Percentiles rank a stretch among this genome's conserved stretches.
These are phyloP conservation scores for Claviceps sp. DNA, from an alignment of 2,329 filamentous ascomycete genomes.

Conservation along the genomic window DNA sequence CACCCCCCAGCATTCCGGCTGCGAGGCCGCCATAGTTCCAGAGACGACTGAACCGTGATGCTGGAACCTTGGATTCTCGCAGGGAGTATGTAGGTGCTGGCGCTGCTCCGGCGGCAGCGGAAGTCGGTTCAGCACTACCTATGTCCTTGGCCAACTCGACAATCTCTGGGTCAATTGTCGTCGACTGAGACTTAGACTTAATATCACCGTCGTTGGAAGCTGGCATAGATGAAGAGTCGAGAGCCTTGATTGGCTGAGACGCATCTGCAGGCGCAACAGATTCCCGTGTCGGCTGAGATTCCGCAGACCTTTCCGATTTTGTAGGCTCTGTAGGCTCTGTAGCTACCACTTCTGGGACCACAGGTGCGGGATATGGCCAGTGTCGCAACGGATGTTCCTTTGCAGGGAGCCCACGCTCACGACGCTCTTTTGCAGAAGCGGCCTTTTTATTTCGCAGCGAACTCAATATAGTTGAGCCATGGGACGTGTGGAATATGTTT, in stretches of 20 bases:
- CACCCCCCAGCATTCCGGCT: constrained; percentile 89
- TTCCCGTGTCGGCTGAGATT: background rate
- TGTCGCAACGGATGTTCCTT: constrained; percentile 25
- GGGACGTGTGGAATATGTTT: constrained; percentile 34
- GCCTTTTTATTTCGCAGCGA: constrained; percentile 18
- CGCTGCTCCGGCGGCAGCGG: constrained; percentile 2
- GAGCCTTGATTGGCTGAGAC: background rate
- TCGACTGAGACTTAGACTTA: background rate
- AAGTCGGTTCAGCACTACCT: constrained; percentile 5
- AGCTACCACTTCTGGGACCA: constrained; percentile 3
- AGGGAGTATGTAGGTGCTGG: constrained; percentile 45
- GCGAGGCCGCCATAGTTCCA: constrained; percentile 94
- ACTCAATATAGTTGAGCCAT: constrained; percentile 31
- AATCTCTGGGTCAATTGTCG: constrained; percentile 5
- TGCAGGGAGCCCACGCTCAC: constrained; percentile 9
- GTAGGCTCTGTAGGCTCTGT: background rate
- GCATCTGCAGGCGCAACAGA: background rate
- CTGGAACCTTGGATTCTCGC: constrained; percentile 79
- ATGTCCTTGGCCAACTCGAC: constrained; percentile 16
- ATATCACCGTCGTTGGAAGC: background rate
- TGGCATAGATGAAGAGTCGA: background rate
- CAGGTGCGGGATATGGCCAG: constrained; percentile 17
- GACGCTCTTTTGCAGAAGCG: constrained; percentile 2
- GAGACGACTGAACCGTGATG: constrained; percentile 70
- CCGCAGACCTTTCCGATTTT: background rate